Evolutionary conservation across 768 basidiomycete species (phyloP).

Genomic region (Suillus subalutaceus): DNA sequence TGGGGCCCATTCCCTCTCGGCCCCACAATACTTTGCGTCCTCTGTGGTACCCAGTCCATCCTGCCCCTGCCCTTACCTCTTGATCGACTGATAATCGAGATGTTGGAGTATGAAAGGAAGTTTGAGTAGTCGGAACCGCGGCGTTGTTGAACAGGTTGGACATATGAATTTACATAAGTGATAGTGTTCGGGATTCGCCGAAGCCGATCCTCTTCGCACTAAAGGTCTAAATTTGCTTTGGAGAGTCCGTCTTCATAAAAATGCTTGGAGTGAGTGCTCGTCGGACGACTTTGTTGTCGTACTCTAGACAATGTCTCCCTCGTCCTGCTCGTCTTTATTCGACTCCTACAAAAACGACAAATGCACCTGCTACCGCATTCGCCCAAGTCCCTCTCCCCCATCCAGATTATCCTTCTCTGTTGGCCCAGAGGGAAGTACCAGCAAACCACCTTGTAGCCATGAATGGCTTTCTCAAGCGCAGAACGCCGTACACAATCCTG

Average conservation of each 20-base stretch:
- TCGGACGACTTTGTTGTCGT: slow-evolving; percentile 53
- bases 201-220: background rate
- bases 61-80: too few species aligned
- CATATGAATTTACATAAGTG: too few species aligned
- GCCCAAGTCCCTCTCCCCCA: slow-evolving; percentile 39
- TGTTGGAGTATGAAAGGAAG: too few species aligned
- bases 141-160: too few species aligned
- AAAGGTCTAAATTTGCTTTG: slow-evolving; percentile 3
- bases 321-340: slow-evolving; percentile 74
- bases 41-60: too few species aligned
- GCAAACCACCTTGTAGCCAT: slow-evolving; percentile 39
- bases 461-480: slow-evolving; percentile 52
- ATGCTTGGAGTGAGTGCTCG: slow-evolving; percentile 1
- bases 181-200: background rate
- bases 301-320: slow-evolving; percentile 64
- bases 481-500: slow-evolving; percentile 55
- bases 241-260: background rate
- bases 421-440: slow-evolving; percentile 26
- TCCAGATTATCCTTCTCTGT: slow-evolving; percentile 44
- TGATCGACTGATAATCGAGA: too few species aligned
- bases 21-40: too few species aligned
- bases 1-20: too few species aligned
- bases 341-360: slow-evolving; percentile 57
- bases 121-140: too few species aligned
- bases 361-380: slow-evolving; percentile 56